Evolutionary conservation across 805 yeast species (phyloP).

Genomic region (Kodamaea laetipori): DNA sequence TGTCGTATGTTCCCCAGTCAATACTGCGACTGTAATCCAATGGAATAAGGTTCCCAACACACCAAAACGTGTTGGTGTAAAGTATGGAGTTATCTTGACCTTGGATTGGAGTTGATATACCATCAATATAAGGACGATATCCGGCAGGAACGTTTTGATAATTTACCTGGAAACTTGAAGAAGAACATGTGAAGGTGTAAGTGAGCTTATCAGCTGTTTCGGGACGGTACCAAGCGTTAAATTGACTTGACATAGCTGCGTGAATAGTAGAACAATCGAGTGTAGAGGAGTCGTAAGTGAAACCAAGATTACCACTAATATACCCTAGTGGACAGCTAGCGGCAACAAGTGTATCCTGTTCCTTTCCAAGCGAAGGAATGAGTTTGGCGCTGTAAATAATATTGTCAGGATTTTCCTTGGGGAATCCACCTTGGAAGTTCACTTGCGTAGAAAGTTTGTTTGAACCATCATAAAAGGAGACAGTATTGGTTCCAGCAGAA

Average conservation of each 20-base stretch:
- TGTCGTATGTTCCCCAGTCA: constrained; percentile 7
- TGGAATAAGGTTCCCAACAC: constrained; percentile 13
- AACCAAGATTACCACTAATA: constrained; percentile 24
- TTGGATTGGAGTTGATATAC: not conserved
- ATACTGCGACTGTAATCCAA: not conserved
- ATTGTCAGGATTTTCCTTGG: not conserved
- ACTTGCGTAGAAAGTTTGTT: constrained; percentile 16
- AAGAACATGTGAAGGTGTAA: constrained; percentile 8
- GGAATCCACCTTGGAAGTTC: constrained; percentile 6
- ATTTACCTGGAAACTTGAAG: not conserved
- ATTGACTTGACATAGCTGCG: constrained; percentile 16
- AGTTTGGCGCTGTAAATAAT: not conserved
- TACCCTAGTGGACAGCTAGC: constrained; percentile 25
- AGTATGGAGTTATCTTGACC: not conserved
- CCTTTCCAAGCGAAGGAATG: constrained; percentile 8
- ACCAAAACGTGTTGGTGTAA: constrained; percentile 16
- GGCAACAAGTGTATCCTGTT: constrained; percentile 15
- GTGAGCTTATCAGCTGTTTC: not conserved
- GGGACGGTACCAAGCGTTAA: constrained; percentile 11
- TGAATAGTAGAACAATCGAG: constrained; percentile 26
- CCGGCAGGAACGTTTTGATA: constrained; percentile 31
- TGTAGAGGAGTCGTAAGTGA: constrained; percentile 12
- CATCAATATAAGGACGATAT: constrained; percentile 20
- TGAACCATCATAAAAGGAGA: constrained; percentile 21
- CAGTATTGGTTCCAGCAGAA: constrained; percentile 16